Conservation (phyloP, 345 rosid genomes). For the Populus ilicifolia region DNA sequence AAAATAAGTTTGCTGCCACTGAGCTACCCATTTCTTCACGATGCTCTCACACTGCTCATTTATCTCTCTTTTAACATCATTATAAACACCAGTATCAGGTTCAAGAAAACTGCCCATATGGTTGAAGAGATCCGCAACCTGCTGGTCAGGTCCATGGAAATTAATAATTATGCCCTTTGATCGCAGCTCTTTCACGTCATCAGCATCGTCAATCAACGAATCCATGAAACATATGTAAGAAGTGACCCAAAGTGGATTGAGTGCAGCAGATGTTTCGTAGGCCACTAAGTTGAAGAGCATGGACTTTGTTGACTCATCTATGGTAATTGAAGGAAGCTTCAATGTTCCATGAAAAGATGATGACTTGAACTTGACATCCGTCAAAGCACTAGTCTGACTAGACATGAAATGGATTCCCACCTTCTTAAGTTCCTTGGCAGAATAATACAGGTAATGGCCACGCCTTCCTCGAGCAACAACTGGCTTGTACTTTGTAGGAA, state of each 20-base stretch:
- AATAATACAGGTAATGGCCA: background rate
- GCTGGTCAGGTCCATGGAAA: conserved; percentile 9
- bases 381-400: background rate
- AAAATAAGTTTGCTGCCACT: conserved; percentile 4
- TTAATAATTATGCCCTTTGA: conserved; percentile 9
- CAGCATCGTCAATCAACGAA: conserved; percentile 12
- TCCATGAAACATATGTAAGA: conserved; percentile 21
- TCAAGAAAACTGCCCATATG: conserved; percentile 12
- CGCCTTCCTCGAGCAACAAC: too few relatives aligned
- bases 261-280: conserved; percentile 12
- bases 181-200: conserved; percentile 18
- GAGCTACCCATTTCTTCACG: background rate
- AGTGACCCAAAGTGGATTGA: background rate
- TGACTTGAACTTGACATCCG: background rate
- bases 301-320: conserved; percentile 14
- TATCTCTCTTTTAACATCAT: background rate
- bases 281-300: conserved; percentile 7
- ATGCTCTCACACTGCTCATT: background rate
- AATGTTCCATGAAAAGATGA: background rate
- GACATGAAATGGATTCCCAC: background rate
- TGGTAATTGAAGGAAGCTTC: conserved; percentile 9
- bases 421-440: background rate
- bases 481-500: too few relatives aligned
- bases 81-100: background rate
- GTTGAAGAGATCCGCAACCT: conserved; percentile 17